A percentile compares a stretch with the other conserved stretches of the same genome.
Conservation (phyloP, 768 basidiomycete genomes). For the Rickenella mellea region DNA sequence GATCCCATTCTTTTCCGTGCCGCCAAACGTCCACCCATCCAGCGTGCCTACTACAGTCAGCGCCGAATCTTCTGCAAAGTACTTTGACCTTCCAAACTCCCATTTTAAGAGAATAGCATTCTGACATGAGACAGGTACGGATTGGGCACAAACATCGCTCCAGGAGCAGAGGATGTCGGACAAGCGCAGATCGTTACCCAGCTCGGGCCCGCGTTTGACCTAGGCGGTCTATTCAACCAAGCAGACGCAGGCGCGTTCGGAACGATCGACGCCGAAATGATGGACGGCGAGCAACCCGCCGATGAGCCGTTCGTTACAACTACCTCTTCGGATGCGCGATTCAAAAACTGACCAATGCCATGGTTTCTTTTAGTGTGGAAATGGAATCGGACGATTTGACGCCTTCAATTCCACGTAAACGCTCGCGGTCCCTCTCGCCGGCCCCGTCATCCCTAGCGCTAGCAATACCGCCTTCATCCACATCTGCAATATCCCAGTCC, state of each 20-base stretch:
- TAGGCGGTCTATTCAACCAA: slow-evolving; percentile 71
- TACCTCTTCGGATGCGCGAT: not conserved
- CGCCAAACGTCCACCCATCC: slow-evolving; percentile 73
- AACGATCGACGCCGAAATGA: slow-evolving; percentile 28
- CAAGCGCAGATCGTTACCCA: slow-evolving; percentile 67
- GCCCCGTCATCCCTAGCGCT: slow-evolving; percentile 5
- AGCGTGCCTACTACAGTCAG: slow-evolving; percentile 42
- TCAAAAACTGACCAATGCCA: not conserved
- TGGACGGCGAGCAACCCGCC: slow-evolving; percentile 31
- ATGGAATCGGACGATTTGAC: slow-evolving; percentile 23
- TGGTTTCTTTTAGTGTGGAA: slow-evolving; percentile 6
- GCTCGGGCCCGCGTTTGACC: slow-evolving; percentile 71
- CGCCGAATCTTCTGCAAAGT: slow-evolving; percentile 11
- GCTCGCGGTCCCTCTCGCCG: slow-evolving; percentile 20
- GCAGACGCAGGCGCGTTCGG: slow-evolving; percentile 79
- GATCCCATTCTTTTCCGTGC: slow-evolving; percentile 79
- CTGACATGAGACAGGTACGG: not conserved
- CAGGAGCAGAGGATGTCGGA: slow-evolving; percentile 73
- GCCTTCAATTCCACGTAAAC: slow-evolving; percentile 18
- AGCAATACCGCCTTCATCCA: slow-evolving; percentile 3
- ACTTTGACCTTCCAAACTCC: not conserved
- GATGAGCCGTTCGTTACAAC: slow-evolving; percentile 25
- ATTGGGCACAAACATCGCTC: slow-evolving; percentile 30
- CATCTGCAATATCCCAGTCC: slow-evolving; percentile 8
- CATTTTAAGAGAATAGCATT: not conserved